Evolutionary conservation across 108 stramenopile species (phyloP), one percentile per base, ranked within the genome.

Genomic region (Skeletonema costatum): DNA sequence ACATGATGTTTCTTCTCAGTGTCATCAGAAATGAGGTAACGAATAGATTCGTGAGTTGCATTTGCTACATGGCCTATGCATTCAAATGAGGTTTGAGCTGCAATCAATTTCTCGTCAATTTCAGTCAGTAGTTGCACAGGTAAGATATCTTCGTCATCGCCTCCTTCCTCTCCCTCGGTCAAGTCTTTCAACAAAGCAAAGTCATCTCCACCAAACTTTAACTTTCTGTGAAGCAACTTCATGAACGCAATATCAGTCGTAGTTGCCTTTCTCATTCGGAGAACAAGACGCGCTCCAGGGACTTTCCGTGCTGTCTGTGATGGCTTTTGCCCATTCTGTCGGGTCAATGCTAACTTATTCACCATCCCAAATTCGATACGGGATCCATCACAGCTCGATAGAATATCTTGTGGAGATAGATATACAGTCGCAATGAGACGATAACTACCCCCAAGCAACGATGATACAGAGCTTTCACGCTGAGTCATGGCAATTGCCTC

Each of bases 201-300:
- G 44, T 51, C 38, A 9, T 58, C 53, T 60, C 42, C 78, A 70
- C 17, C 19, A 29, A 56, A 56, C 10, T 56, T 56, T 0, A 56
- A 56, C 7, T 56, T 56, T 9, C 25, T 41, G 9, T 42, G 30
- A 14, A 81, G 64, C 14, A 75, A 62, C 13, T 64, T 66, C 36
- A 90, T 70, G 39, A 90, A 88, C 0, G 61, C 59, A 6, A 76
- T 38, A 66, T 92, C 91, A 36, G 78, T 75, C n/a, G 75, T 59
- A 3, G 88, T 83, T 17, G 91, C 89, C 32, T 84, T 60, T 36
- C 89, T 84, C 51, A 89, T 82, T 64, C 91, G 41, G 7, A 92
- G 66, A 17, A 89, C 91, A 29, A 92, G 74, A n/a, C 65, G 77
- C 3, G 78, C 90, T 13, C 86, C 63, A 29, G 50, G 42, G 13